Evolutionary conservation across 225 moss, liverwort and hornwort species (phyloP).

Genomic region (Neckera pumila): DNA sequence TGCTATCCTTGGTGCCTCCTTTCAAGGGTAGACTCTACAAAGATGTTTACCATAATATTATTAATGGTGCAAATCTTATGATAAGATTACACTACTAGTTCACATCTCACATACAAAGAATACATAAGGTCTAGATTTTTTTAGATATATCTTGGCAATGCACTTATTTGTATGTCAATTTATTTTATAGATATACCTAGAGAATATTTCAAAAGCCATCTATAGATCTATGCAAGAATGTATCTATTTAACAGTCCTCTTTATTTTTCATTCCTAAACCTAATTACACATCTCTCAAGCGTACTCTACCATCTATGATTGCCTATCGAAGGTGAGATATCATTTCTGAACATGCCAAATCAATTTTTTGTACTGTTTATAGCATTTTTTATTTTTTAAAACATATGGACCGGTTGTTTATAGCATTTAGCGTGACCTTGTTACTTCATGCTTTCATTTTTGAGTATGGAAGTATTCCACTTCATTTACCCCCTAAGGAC

Average conservation of each 20-base stretch:
- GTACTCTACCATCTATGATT: not conserved
- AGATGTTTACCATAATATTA: not conserved
- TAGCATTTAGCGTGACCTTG: too few relatives aligned
- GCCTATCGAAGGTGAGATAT: not conserved
- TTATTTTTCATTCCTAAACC: not conserved
- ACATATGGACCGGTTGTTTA: too few relatives aligned
- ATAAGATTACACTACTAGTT: not conserved
- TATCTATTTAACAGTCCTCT: not conserved
- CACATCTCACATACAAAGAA: not conserved
- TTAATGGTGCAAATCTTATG: not conserved
- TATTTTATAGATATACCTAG: not conserved
- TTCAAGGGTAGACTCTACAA: not conserved
- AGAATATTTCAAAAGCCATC: not conserved
- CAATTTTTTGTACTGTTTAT: not conserved
- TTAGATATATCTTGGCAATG: not conserved
- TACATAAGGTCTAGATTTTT: not conserved
- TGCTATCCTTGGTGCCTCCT: too few relatives aligned
- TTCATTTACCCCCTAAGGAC: too few relatives aligned
- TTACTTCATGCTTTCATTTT: too few relatives aligned
- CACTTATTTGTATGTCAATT: not conserved
- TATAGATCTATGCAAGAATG: not conserved
- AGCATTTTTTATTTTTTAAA: too few relatives aligned
- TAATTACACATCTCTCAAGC: too few relatives aligned
- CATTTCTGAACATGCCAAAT: not conserved
- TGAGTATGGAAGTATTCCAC: too few relatives aligned